Conservation (phyloP, 2,329 filamentous ascomycete species). For the Lecanoromycetidae sp. region DNA sequence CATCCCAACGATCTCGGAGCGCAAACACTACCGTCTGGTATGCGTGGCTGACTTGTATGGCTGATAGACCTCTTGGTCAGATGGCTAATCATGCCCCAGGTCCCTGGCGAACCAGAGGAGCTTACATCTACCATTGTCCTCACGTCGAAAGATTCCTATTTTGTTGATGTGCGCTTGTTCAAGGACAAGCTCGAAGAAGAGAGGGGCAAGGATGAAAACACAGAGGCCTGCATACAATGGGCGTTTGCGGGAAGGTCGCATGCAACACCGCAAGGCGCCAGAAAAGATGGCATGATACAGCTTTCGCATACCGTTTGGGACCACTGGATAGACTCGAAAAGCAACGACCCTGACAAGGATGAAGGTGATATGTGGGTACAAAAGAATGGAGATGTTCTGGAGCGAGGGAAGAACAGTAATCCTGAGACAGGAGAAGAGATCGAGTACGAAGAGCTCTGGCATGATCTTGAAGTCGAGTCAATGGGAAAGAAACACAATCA, state of each 20-base stretch:
- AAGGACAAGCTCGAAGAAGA: conserved; percentile 13
- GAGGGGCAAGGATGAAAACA: conserved; percentile 6
- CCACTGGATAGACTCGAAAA: conserved; percentile 19
- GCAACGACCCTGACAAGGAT: conserved; percentile 19
- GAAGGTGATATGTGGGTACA: conserved; percentile 25
- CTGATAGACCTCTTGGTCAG: not conserved
- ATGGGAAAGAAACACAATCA: conserved; percentile 17
- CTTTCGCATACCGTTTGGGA: conserved; percentile 22
- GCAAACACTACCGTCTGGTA: conserved; percentile 13
- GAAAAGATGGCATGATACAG: conserved; percentile 2
- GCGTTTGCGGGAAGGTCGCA: conserved; percentile 21
- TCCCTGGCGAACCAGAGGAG: conserved; percentile 12
- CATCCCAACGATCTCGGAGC: conserved; percentile 13
- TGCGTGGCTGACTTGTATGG: not conserved
- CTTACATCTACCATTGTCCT: conserved; percentile 22
- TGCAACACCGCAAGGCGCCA: conserved; percentile 5
- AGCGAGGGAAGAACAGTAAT: conserved; percentile 23
- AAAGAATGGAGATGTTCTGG: conserved; percentile 22
- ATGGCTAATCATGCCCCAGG: not conserved
- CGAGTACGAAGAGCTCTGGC: conserved; percentile 26
- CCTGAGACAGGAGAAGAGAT: conserved; percentile 21
- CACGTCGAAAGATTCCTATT: conserved; percentile 22
- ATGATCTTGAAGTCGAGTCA: conserved; percentile 21
- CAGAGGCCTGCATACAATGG: conserved; percentile 21
- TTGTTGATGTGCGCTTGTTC: conserved; percentile 23